Conservation (phyloP, 192 early-diverging fungal species). For the Powellomyces hirtus region DNA sequence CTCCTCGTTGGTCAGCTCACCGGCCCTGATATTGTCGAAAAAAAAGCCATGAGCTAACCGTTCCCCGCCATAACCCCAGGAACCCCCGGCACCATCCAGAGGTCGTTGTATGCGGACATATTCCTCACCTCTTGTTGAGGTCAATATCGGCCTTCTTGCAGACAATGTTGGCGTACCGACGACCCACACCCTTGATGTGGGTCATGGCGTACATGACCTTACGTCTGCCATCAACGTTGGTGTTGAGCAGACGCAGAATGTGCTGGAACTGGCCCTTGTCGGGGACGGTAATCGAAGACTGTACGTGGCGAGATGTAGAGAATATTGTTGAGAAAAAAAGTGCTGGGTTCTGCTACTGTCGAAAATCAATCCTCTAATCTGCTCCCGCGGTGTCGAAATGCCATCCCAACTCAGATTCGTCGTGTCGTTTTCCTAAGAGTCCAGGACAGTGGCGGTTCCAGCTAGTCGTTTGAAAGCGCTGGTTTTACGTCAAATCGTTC, state of each 20-base stretch:
- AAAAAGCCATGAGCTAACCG: too few relatives aligned
- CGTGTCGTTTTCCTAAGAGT: too few relatives aligned
- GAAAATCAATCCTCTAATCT: not conserved
- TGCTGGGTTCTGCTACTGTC: not conserved
- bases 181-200: slow-evolving; percentile 97
- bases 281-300: slow-evolving; percentile 31
- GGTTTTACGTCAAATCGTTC: too few relatives aligned
- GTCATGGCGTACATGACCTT: slow-evolving; percentile 97
- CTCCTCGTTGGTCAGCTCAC: slow-evolving; percentile 96
- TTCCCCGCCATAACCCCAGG: too few relatives aligned
- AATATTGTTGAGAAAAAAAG: not conserved
- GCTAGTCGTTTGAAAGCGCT: not conserved
- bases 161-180: slow-evolving; percentile 97
- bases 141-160: slow-evolving; percentile 99
- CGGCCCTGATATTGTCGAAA: slow-evolving; percentile 63
- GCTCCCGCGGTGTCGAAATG: not conserved
- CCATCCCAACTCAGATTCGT: too few relatives aligned
- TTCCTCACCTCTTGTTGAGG: slow-evolving; percentile 84
- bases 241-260: slow-evolving; percentile 99
- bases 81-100: too few relatives aligned
- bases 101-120: too few relatives aligned
- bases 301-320: too few relatives aligned
- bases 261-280: slow-evolving; percentile 88
- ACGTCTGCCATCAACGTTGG: slow-evolving; percentile 94
- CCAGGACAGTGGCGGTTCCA: not conserved